Base-by-base conservation (phyloP, 352 stramenopile genomes). In the Proteromonas lacertae region DNA sequence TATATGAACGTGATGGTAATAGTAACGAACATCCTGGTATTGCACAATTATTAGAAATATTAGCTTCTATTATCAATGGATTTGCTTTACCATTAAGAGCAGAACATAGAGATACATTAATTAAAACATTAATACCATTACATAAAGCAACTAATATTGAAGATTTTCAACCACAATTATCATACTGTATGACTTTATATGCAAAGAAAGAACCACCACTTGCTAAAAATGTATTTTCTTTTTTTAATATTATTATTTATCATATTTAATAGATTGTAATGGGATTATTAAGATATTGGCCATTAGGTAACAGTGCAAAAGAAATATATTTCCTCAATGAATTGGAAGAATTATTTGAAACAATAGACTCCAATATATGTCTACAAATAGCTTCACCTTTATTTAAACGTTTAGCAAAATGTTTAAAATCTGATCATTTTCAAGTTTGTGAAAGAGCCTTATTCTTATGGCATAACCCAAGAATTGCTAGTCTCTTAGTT, bases 111-210 rank as follows among this genome's bases (percentile, higher is more conserved):
- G 54, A 69, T 26, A 86, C 82, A 38, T 61, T 88, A 0, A 48
- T 83, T 22, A 58, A 69, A 31, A 77, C 80, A 21, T 59, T 95
- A n/a, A 82, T 94, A 45, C 83, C 83, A 10, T 60, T 96, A 38
- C 86, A 97, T 63, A 96, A 95, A 57, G 76, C 80, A 21, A 86
- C 87, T 31, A 24, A 13, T 25, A 70, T 96, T 23, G 66, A 62
- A 30, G 64, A 91, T 39, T 97, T 95, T 56, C 82, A 95, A 52
- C 80, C 93, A 54, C 86, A 96, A 46, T 62, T 97, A 8, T 92
- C 76, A 6, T 97, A 96, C 57, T 97, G 86, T 62, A 90, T 96
- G 43, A 92, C 87, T 48, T 81, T 95, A 55, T 97, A 94, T 53
- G 78, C 94, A 32, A 82, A 94, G 56, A 97, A 97, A 53, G 86